These are phyloP conservation scores for Aspergillus fructus DNA, from an alignment of 2,329 filamentous ascomycete species.

Conservation along the genomic window DNA sequence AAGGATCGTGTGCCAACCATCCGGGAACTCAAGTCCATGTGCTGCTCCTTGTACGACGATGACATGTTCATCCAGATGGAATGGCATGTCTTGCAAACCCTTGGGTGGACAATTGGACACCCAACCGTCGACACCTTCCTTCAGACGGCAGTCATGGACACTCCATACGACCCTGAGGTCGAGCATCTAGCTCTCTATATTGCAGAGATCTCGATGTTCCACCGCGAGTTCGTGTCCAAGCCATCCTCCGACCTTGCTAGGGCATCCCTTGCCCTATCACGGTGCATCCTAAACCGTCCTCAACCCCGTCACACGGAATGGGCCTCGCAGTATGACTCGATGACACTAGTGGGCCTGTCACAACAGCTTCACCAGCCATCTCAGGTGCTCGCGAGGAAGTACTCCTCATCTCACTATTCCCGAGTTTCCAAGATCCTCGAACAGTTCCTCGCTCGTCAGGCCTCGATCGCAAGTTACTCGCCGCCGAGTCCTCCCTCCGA, in stretches of 20 bases:
- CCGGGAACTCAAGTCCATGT: conserved; percentile 97
- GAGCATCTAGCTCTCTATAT: conserved; percentile 95
- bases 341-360: conserved; percentile 59
- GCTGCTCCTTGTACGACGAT: conserved; percentile 95
- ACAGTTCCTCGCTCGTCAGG: conserved; percentile 65
- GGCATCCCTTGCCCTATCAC: conserved; percentile 78
- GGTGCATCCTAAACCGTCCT: conserved; percentile 78
- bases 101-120: conserved; percentile 95
- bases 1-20: conserved; percentile 99
- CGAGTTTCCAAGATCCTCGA: conserved; percentile 65
- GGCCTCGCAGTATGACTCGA: conserved; percentile 57
- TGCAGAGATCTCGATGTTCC: conserved; percentile 90
- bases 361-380: conserved; percentile 68
- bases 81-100: conserved; percentile 97
- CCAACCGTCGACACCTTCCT: conserved; percentile 94
- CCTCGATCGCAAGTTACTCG: conserved; percentile 51
- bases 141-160: conserved; percentile 78
- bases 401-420: conserved; percentile 64
- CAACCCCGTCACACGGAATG: conserved; percentile 76
- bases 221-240: conserved; percentile 93
- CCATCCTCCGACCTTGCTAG: conserved; percentile 88
- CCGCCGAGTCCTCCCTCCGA: conserved; percentile 44
- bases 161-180: conserved; percentile 74
- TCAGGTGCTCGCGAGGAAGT: conserved; percentile 66
- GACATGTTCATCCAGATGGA: conserved; percentile 99